phyloP scores from a whole-genome alignment of 2,329 filamentous ascomycete species.

The Fusarium setosum region DNA sequence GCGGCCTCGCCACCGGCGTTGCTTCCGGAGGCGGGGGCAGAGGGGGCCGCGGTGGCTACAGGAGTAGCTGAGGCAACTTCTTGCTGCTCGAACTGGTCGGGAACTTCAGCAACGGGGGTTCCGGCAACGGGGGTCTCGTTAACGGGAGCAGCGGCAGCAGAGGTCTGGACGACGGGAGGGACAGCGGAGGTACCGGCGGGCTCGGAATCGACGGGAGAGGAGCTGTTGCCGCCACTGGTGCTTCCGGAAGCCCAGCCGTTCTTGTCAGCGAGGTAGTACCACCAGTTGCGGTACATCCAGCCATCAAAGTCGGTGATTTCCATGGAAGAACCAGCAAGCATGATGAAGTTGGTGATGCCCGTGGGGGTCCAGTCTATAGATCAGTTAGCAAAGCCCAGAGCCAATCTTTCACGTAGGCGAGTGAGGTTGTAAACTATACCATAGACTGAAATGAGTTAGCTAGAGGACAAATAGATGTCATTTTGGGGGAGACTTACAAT shows the following conservation, averaged over 20 bases:
- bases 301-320: slow-evolving; percentile 59
- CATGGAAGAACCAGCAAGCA: slow-evolving; percentile 55
- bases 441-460: slow-evolving; percentile 27
- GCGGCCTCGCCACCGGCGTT: not conserved
- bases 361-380: slow-evolving; percentile 56
- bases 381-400: not conserved
- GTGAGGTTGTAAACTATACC: slow-evolving; percentile 2
- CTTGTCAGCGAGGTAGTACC: slow-evolving; percentile 47
- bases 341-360: slow-evolving; percentile 56
- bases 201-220: not conserved
- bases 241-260: slow-evolving; percentile 36
- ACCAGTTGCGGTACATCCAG: slow-evolving; percentile 62
- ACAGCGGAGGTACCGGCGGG: not conserved
- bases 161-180: not conserved
- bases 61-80: not conserved
- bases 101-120: not conserved
- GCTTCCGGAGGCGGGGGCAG: not conserved
- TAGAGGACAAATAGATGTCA: not conserved
- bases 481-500: slow-evolving; percentile 40
- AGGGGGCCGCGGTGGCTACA: not conserved
- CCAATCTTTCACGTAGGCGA: not conserved
- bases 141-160: not conserved
- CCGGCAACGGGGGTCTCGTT: not conserved
- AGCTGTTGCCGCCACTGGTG: not conserved
- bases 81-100: not conserved